Percentiles rank a stretch among this genome's conserved stretches.
These are phyloP conservation scores for Coleophoma crateriformis DNA, from an alignment of 2,329 filamentous ascomycete genomes.

Conservation along the genomic window DNA sequence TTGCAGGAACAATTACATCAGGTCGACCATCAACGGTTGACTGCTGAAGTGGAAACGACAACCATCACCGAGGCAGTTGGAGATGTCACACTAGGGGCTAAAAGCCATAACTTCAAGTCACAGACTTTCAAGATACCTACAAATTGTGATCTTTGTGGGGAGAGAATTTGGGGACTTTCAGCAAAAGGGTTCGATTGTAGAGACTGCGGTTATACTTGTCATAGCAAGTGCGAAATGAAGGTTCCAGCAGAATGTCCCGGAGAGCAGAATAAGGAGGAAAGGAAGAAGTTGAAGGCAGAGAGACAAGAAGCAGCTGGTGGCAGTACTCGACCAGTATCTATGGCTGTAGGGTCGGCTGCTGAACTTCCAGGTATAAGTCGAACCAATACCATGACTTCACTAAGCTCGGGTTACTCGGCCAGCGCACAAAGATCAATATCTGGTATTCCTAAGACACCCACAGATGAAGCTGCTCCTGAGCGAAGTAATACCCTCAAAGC, in stretches of 20 bases:
- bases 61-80: conserved; percentile 90
- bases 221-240: conserved; percentile 99
- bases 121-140: conserved; percentile 99
- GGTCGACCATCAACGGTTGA: conserved; percentile 75
- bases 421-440: conserved; percentile 74
- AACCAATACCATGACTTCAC: conserved; percentile 80
- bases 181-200: conserved; percentile 95
- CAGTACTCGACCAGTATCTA: conserved; percentile 14
- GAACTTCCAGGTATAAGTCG: conserved; percentile 67
- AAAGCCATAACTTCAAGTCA: conserved; percentile 97
- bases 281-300: conserved; percentile 85
- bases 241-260: conserved; percentile 94
- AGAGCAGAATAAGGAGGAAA: conserved; percentile 89
- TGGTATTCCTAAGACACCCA: conserved; percentile 45
- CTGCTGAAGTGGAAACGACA: conserved; percentile 86
- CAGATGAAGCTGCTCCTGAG: conserved; percentile 42
- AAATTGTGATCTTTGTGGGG: conserved; percentile 94
- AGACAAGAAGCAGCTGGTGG: conserved; percentile 71
- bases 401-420: conserved; percentile 82
- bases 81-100: conserved; percentile 85
- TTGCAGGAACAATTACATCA: conserved; percentile 83
- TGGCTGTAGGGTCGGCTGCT: conserved; percentile 29
- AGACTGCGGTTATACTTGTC: conserved; percentile 96
- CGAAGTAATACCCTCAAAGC: conserved; percentile 17
- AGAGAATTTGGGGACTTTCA: conserved; percentile 93